Evolutionary conservation across 768 basidiomycete species (phyloP).

Genomic region (Podaxis pistillaris): DNA sequence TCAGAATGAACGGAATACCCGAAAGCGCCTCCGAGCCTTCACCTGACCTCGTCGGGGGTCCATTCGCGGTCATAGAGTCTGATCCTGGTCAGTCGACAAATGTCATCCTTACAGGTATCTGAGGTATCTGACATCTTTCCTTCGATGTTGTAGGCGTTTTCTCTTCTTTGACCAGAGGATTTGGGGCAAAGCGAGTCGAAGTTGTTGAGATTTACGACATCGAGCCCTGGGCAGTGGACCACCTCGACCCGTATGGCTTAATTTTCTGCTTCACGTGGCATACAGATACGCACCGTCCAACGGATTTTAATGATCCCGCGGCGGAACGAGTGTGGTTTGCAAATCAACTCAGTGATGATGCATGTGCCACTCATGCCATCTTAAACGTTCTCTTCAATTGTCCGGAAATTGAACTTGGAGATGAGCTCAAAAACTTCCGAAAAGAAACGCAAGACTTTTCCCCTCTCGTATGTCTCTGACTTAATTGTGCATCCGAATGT

Average conservation of each 20-base stretch:
- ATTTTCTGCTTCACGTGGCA: conserved; percentile 64
- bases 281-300: conserved; percentile 43
- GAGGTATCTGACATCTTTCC: neutral
- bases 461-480: conserved; percentile 43
- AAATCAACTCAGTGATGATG: conserved; percentile 65
- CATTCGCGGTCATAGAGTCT: conserved; percentile 62
- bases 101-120: neutral
- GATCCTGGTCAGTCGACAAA: conserved; percentile 38
- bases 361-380: conserved; percentile 62
- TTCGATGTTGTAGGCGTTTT: conserved; percentile 45
- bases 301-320: conserved; percentile 51
- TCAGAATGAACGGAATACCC: neutral
- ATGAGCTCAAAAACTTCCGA: conserved; percentile 41
- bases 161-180: conserved; percentile 50
- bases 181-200: conserved; percentile 53
- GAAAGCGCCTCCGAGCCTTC: neutral
- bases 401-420: conserved; percentile 47
- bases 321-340: conserved; percentile 65
- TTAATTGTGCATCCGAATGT: conserved; percentile 1
- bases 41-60: conserved; percentile 56
- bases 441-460: conserved; percentile 55
- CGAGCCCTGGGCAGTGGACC: conserved; percentile 62
- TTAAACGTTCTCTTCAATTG: conserved; percentile 62
- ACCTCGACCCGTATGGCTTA: conserved; percentile 55
- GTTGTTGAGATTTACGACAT: conserved; percentile 62